Evolutionary conservation across 345 rosid species (phyloP).

Genomic region (Zanthoxylum bungeanum): DNA sequence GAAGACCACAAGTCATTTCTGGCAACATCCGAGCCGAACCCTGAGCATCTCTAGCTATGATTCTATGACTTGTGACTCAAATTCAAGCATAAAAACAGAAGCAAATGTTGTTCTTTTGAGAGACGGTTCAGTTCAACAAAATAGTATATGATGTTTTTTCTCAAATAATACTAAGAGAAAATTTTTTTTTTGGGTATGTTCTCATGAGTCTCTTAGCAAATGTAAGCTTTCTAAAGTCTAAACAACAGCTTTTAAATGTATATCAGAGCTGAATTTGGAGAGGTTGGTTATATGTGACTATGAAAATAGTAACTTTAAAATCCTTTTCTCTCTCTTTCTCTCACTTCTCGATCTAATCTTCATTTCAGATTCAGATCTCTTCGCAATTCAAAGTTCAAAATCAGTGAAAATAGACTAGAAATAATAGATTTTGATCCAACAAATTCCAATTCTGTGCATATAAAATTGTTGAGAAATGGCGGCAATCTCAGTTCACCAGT

Average conservation of each 20-base stretch:
- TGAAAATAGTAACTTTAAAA: neutral
- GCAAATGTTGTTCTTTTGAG: conserved; percentile 30
- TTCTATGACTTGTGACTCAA: conserved; percentile 28
- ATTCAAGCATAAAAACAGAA: conserved; percentile 28
- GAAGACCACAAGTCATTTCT: conserved; percentile 68
- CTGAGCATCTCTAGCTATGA: conserved; percentile 42
- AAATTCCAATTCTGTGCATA: neutral
- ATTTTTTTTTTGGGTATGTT: neutral
- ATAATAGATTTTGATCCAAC: neutral
- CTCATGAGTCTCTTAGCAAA: neutral
- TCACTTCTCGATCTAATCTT: neutral
- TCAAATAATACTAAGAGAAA: neutral
- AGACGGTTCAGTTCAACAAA: conserved; percentile 17
- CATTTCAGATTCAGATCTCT: neutral
- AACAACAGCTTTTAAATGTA: neutral
- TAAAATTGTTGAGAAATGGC: conserved; percentile 43
- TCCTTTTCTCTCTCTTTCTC: neutral
- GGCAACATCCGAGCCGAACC: conserved; percentile 65
- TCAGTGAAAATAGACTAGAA: neutral
- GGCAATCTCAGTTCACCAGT: conserved; percentile 64
- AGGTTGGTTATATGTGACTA: neutral
- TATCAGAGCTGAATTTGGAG: neutral
- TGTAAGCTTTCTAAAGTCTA: neutral
- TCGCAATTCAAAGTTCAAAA: neutral
- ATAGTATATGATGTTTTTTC: neutral